Conservation (phyloP, 805 yeast species). For the Nakazawaea siamensis region DNA sequence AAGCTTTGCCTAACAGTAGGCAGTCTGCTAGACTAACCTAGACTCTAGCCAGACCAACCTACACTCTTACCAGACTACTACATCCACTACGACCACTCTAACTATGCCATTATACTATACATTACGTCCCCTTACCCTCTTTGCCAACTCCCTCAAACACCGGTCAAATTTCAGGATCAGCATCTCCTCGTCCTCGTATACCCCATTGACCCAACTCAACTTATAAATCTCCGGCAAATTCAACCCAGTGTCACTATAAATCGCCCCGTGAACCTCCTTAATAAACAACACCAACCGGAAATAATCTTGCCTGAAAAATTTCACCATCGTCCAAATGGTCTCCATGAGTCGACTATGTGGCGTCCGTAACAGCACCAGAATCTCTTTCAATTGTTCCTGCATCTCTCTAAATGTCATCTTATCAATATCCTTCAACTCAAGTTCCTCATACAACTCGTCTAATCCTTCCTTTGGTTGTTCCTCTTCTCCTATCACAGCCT, state of each 20-base stretch:
- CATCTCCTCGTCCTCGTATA: background rate
- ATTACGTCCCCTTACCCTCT: background rate
- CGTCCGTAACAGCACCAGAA: background rate
- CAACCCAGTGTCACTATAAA: conserved; percentile 1
- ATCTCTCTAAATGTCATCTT: conserved; percentile 4
- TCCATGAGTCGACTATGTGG: background rate
- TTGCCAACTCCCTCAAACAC: conserved; percentile 4
- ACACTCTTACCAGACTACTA: too few species aligned
- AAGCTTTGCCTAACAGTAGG: too few species aligned
- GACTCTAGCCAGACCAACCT: too few species aligned
- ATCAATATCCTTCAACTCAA: conserved; percentile 3
- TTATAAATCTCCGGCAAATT: conserved; percentile 6
- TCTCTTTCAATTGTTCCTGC: conserved; percentile 6
- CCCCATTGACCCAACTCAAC: conserved; percentile 4
- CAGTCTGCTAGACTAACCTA: too few species aligned
- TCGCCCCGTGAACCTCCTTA: background rate
- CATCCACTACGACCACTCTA: too few species aligned
- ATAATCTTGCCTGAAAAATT: conserved; percentile 8
- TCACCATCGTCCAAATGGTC: background rate
- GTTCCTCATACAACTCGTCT: conserved; percentile 1
- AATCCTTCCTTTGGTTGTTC: background rate
- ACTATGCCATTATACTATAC: too few species aligned
- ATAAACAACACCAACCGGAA: conserved; percentile 5
- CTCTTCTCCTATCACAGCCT: conserved; percentile 5
- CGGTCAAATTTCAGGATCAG: conserved; percentile 1